Evolutionary conservation across 2,329 filamentous ascomycete genomes (phyloP), one percentile per base, ranked within the genome.

Genomic region (Aspergillus sp.): DNA sequence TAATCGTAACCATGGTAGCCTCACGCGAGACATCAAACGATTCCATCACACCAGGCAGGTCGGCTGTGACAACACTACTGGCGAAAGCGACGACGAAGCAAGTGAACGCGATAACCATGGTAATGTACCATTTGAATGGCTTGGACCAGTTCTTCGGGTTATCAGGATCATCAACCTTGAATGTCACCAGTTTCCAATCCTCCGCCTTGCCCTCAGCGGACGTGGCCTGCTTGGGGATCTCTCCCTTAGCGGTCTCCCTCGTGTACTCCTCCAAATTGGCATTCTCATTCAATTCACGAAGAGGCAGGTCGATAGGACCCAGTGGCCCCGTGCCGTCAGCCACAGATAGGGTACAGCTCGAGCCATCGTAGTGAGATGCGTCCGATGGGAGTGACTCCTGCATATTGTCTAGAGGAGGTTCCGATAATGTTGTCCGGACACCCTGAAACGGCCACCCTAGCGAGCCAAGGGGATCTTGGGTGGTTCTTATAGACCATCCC

Each of bases 101-200:
- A 1, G 83, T 86, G 26, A 79, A 52, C 1, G 88, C 85, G 0
- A 94, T 87, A 10, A 88, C 81, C 83, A 94, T 88, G 27, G 88
- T 95, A 60, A 80, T 83, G 59, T 83, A 87, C 86, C 87, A 91
- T 68, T 90, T 93, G 65, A 73, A 84, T 1, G 69, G 72, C 65
- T 88, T 88, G 47, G 77, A 80, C 86, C 86, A 93, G 66, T 91
- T 93, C 74, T 91, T 91, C 0, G 88, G 87, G 59, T 91, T 91
- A 53, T 83, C 85, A 0, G 80, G 78, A 62, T 93, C 87, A 48
- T 81, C 71, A 2, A 82, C 75, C 3, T 74, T 78, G 60, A 93
- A 94, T 0, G 83, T 85, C 32, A 86, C 82, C 7, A 86, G 70
- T 48, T 82, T 79, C 60, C 79, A 82, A 29, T 74, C 67, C 53